A percentile compares a stretch with the other conserved stretches of the same genome.
Evolutionary conservation across 768 basidiomycete species (phyloP).

Genomic region (Kwoniella sp.): DNA sequence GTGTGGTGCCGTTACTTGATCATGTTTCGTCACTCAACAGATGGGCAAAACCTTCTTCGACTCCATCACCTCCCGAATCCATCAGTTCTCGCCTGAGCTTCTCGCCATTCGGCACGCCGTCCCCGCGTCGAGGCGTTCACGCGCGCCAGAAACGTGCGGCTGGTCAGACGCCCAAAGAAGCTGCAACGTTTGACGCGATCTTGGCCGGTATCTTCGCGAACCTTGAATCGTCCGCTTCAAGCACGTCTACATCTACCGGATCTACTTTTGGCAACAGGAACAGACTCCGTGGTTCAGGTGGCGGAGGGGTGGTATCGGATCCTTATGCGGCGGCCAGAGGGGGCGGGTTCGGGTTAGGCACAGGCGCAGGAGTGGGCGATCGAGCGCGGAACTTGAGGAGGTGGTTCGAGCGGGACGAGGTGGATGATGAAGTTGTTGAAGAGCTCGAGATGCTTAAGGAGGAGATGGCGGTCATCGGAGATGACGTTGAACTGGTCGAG

Average conservation of each 20-base stretch:
- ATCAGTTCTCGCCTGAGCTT: slow-evolving; percentile 12
- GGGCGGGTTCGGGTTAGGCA: slow-evolving; percentile 9
- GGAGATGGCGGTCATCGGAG: slow-evolving; percentile 36
- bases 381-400: slow-evolving; percentile 8
- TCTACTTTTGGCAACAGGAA: not conserved
- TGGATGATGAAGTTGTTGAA: slow-evolving; percentile 29
- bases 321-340: slow-evolving; percentile 4
- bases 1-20: too few species aligned
- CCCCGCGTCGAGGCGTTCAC: slow-evolving; percentile 30
- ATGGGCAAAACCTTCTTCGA: slow-evolving; percentile 10
- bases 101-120: slow-evolving; percentile 12
- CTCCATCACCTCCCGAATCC: slow-evolving; percentile 12
- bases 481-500: slow-evolving; percentile 41
- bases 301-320: not conserved
- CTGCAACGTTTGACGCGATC: slow-evolving; percentile 29
- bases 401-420: slow-evolving; percentile 15
- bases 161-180: slow-evolving; percentile 36
- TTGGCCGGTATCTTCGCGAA: slow-evolving; percentile 34
- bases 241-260: not conserved
- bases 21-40: not conserved
- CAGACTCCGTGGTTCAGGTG: not conserved
- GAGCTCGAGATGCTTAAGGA: slow-evolving; percentile 48
- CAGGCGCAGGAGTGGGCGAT: not conserved
- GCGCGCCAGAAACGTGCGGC: slow-evolving; percentile 15
- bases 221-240: slow-evolving; percentile 10